phyloP scores from a whole-genome alignment of 495 filamentous ascomycete species.

The Penicillium cosmopolitanum region DNA sequence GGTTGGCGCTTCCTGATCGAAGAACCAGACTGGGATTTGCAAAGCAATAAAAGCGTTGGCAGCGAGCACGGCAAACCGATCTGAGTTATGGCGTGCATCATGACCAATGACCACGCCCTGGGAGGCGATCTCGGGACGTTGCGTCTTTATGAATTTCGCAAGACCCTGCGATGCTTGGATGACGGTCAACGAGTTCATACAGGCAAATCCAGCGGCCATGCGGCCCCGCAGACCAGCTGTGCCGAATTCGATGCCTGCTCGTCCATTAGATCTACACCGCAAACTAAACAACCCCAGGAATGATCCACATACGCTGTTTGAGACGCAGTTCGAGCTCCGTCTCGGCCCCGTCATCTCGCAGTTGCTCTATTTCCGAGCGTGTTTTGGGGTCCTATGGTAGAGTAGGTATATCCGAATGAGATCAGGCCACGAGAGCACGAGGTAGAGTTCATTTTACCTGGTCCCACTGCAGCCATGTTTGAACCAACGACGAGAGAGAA shows the following conservation, averaged over 20 bases:
- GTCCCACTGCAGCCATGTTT: conserved; percentile 68
- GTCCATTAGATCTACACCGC: conserved; percentile 8
- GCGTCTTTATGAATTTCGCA: conserved; percentile 60
- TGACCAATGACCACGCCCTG: conserved; percentile 66
- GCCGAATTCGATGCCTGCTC: conserved; percentile 65
- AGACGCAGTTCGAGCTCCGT: conserved; percentile 62
- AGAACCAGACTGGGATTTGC: conserved; percentile 65
- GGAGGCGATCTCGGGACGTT: conserved; percentile 40
- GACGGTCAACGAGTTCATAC: conserved; percentile 70
- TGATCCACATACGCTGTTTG: conserved; percentile 47
- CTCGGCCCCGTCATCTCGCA: conserved; percentile 51
- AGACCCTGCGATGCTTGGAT: conserved; percentile 76
- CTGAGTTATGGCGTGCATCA: conserved; percentile 70
- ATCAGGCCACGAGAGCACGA: conserved; percentile 24
- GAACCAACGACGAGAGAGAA: conserved; percentile 38
- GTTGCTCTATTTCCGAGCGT: conserved; percentile 59
- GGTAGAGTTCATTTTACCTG: conserved; percentile 41
- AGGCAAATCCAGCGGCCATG: conserved; percentile 73
- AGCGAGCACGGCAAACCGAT: conserved; percentile 64
- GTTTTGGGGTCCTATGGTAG: conserved; percentile 56
- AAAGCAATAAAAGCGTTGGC: conserved; percentile 66
- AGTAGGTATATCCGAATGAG: conserved; percentile 13
- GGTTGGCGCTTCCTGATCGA: conserved; percentile 59
- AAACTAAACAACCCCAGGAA: background rate
- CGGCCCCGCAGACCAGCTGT: conserved; percentile 70